Conservation (phyloP, 495 filamentous ascomycete species). For the Hypoxylon fuscum region DNA sequence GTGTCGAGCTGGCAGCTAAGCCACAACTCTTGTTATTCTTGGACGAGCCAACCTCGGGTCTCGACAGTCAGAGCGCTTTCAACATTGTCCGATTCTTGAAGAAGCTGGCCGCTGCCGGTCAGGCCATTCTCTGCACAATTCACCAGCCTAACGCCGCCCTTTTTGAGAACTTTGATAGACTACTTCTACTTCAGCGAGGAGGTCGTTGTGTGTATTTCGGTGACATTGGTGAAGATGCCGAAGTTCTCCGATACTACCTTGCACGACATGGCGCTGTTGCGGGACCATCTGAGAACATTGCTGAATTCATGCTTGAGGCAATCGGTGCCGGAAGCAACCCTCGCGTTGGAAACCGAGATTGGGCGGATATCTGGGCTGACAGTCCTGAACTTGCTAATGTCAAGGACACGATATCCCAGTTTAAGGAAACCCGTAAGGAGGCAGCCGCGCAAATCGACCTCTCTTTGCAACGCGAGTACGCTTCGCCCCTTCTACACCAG, state of each 20-base stretch:
- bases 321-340: conserved; percentile 82
- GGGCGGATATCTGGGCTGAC: conserved; percentile 81
- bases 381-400: conserved; percentile 73
- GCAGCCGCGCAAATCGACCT: conserved; percentile 53
- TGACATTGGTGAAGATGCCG: conserved; percentile 60
- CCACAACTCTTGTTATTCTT: conserved; percentile 87
- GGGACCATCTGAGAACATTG: conserved; percentile 72
- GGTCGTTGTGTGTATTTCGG: conserved; percentile 82
- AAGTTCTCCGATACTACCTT: conserved; percentile 56
- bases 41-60: conserved; percentile 89
- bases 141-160: conserved; percentile 89
- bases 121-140: conserved; percentile 91
- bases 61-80: conserved; percentile 86
- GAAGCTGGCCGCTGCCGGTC: conserved; percentile 82
- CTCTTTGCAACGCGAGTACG: conserved; percentile 71
- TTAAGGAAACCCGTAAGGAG: conserved; percentile 67
- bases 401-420: conserved; percentile 71
- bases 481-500: conserved; percentile 77
- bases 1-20: conserved; percentile 86
- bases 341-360: conserved; percentile 76
- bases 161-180: conserved; percentile 80
- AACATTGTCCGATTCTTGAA: conserved; percentile 89
- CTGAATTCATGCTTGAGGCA: conserved; percentile 89
- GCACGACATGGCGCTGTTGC: conserved; percentile 64
- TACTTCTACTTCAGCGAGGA: conserved; percentile 73